Conservation (phyloP, 2,329 filamentous ascomycete species). For the Albifimbria verrucaria region DNA sequence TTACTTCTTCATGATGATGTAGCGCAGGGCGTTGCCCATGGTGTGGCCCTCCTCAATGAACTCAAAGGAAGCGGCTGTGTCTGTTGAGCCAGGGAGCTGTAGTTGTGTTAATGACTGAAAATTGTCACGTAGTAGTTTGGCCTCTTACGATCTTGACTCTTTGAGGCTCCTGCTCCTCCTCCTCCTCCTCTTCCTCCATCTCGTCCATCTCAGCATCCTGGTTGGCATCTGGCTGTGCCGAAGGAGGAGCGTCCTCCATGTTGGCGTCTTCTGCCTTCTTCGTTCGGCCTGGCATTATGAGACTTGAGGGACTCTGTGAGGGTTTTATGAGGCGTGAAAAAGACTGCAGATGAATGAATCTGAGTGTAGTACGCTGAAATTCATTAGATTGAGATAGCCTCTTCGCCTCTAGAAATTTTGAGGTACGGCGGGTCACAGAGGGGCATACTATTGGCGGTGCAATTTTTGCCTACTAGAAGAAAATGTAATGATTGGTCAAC, state of each 20-base stretch:
- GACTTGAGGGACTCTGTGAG: no score
- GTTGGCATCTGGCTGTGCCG: constrained; percentile 29
- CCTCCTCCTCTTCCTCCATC: constrained; percentile 42
- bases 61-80: constrained; percentile 91
- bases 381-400: background rate
- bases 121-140: background rate
- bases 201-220: constrained; percentile 36
- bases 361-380: background rate
- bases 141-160: constrained; percentile 60
- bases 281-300: constrained; percentile 36
- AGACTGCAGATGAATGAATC: no score
- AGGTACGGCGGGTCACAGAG: background rate
- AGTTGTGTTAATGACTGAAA: constrained; percentile 8
- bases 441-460: background rate
- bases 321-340: no score
- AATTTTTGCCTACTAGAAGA: no score
- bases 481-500: no score
- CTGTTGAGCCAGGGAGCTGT: constrained; percentile 79
- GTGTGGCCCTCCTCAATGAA: constrained; percentile 94
- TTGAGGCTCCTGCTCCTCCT: constrained; percentile 48
- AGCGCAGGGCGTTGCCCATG: constrained; percentile 87
- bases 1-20: constrained; percentile 99
- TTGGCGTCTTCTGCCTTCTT: constrained; percentile 33
- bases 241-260: constrained; percentile 44
- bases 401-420: background rate